Conservation (phyloP, 1,284 basidiomycete species). For the Macrocystidia cucumis region DNA sequence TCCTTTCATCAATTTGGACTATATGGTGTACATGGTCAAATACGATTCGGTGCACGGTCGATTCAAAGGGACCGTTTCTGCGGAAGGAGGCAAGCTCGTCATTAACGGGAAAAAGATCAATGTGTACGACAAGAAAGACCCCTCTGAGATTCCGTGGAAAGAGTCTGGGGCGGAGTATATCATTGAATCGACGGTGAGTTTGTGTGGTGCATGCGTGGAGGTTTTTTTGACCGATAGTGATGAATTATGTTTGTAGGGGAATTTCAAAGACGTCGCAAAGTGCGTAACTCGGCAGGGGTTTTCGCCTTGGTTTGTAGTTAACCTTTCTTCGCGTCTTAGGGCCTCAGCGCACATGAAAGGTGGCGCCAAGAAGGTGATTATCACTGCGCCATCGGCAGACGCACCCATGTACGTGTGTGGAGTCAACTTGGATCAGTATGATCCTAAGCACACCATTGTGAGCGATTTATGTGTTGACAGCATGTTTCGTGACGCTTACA, state of each 20-base stretch:
- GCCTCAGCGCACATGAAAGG: constrained; percentile 94
- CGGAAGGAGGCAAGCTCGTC: constrained; percentile 86
- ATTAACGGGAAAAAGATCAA: constrained; percentile 78
- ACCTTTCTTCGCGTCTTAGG: too few relatives aligned
- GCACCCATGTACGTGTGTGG: constrained; percentile 97
- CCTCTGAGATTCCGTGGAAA: constrained; percentile 83
- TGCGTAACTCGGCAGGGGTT: constrained; percentile 20
- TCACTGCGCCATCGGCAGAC: constrained; percentile 97
- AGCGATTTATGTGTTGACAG: constrained; percentile 20
- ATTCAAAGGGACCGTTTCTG: constrained; percentile 83
- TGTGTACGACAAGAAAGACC: constrained; percentile 87
- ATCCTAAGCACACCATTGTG: constrained; percentile 85
- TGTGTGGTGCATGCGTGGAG: not conserved
- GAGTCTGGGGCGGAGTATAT: constrained; percentile 85
- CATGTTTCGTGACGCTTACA: constrained; percentile 9
- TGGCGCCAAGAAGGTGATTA: constrained; percentile 99
- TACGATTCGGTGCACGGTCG: constrained; percentile 97
- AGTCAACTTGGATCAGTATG: constrained; percentile 95
- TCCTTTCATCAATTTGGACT: constrained; percentile 93
- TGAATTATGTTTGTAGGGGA: constrained; percentile 56
- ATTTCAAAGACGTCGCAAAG: constrained; percentile 94
- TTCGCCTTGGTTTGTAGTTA: constrained; percentile 7
- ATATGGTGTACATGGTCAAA: constrained; percentile 99
- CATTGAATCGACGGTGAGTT: constrained; percentile 85
- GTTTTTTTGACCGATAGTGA: too few relatives aligned